These are phyloP conservation scores for Westerdykella ornata DNA, from an alignment of 2,329 filamentous ascomycete species.

Conservation along the genomic window DNA sequence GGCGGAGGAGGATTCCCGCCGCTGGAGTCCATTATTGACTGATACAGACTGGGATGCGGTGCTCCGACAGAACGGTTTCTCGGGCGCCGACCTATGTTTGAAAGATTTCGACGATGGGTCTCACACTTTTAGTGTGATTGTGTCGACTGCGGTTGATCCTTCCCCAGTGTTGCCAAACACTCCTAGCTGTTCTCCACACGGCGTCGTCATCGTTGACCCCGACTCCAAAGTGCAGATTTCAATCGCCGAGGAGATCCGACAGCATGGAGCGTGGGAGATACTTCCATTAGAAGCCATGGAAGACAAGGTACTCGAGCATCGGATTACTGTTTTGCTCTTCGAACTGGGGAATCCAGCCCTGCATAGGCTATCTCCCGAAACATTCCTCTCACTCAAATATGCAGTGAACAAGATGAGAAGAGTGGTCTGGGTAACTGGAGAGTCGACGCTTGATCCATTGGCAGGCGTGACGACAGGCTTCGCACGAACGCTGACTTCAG, in stretches of 20 bases:
- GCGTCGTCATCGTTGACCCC: background rate
- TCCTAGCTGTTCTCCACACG: background rate
- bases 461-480: background rate
- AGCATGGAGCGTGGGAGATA: background rate
- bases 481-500: background rate
- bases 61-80: constrained; percentile 30
- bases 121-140: constrained; percentile 3
- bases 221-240: background rate
- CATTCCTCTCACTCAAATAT: too few relatives aligned
- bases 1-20: constrained; percentile 23
- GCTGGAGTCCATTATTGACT: constrained; percentile 24
- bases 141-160: constrained; percentile 1
- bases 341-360: too few relatives aligned
- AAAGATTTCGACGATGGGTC: constrained; percentile 1
- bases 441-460: background rate
- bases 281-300: background rate
- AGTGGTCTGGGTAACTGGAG: background rate
- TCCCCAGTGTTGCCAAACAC: background rate
- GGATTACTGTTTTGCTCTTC: too few relatives aligned
- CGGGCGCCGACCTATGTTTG: constrained; percentile 14
- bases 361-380: too few relatives aligned
- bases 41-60: constrained; percentile 30
- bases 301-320: too few relatives aligned
- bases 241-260: background rate
- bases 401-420: background rate